phyloP scores from a whole-genome alignment of 2,329 filamentous ascomycete species.

The Tolypocladium ophioglossoides region DNA sequence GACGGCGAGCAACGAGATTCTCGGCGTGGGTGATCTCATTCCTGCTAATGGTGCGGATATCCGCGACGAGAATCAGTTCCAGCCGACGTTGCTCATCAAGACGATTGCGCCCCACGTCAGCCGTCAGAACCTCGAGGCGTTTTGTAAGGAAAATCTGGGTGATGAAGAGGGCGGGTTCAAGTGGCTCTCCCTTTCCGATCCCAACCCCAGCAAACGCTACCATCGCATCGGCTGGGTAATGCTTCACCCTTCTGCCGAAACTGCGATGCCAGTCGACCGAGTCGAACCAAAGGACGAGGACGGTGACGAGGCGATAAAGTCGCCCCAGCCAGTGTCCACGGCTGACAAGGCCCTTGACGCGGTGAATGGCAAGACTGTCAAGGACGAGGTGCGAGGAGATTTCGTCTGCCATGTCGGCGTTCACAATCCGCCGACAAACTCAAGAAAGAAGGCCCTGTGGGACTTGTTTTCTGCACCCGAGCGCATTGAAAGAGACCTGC shows the following conservation, averaged over 20 bases:
- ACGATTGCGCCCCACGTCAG: slow-evolving; percentile 95
- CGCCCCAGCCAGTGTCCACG: slow-evolving; percentile 42
- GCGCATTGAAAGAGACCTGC: slow-evolving; percentile 80
- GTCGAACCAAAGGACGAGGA: slow-evolving; percentile 65
- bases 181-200: slow-evolving; percentile 91
- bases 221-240: slow-evolving; percentile 99
- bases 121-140: slow-evolving; percentile 82
- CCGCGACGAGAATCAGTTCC: slow-evolving; percentile 76
- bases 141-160: slow-evolving; percentile 88
- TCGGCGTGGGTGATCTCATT: slow-evolving; percentile 84
- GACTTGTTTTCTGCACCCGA: slow-evolving; percentile 93
- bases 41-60: slow-evolving; percentile 77
- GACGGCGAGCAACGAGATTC: slow-evolving; percentile 79
- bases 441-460: slow-evolving; percentile 92
- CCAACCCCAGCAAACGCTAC: slow-evolving; percentile 92
- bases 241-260: slow-evolving; percentile 69
- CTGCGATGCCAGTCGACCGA: slow-evolving; percentile 53
- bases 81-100: slow-evolving; percentile 93
- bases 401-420: slow-evolving; percentile 97
- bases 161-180: slow-evolving; percentile 88
- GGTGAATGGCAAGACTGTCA: slow-evolving; percentile 96
- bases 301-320: slow-evolving; percentile 45
- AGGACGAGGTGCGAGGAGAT: slow-evolving; percentile 85
- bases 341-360: slow-evolving; percentile 84
- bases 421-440: slow-evolving; percentile 76